Percentiles rank a stretch among this genome's conserved stretches.
These are phyloP conservation scores for Eutrema heterophyllum DNA, from an alignment of 345 rosid species.

Conservation along the genomic window DNA sequence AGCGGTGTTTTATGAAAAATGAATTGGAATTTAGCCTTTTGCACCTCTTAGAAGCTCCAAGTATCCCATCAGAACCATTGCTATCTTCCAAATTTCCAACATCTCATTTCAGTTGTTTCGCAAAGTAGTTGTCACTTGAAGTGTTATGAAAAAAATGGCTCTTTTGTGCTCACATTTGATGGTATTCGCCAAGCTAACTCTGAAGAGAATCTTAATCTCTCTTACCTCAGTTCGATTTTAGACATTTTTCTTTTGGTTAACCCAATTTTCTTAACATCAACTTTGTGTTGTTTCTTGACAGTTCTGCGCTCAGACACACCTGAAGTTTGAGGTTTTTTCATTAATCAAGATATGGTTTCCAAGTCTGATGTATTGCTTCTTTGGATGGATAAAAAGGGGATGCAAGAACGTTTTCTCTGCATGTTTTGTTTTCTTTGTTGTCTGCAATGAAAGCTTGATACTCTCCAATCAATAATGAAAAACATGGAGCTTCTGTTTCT, in stretches of 20 bases:
- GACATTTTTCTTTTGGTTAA: too few relatives aligned
- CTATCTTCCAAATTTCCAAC: not conserved
- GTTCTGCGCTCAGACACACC: constrained; percentile 22
- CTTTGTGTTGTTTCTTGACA: not conserved
- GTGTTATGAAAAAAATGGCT: not conserved
- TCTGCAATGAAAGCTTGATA: not conserved
- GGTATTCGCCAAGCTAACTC: not conserved
- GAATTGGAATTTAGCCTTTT: too few relatives aligned
- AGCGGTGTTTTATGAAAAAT: not conserved
- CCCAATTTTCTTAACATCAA: too few relatives aligned
- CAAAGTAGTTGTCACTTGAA: too few relatives aligned
- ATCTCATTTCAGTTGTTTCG: not conserved
- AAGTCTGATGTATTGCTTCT: not conserved
- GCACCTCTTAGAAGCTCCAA: too few relatives aligned
- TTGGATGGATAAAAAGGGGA: not conserved
- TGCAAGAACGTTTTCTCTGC: not conserved
- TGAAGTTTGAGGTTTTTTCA: not conserved
- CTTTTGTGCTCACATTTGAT: not conserved
- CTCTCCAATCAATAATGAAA: not conserved
- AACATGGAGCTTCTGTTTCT: not conserved
- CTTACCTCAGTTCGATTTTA: too few relatives aligned
- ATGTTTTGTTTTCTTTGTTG: not conserved
- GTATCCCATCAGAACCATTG: not conserved
- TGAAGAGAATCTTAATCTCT: too few relatives aligned
- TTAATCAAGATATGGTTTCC: not conserved